Base-by-base conservation (phyloP, 2,329 filamentous ascomycete species). In the Fusarium citri region DNA sequence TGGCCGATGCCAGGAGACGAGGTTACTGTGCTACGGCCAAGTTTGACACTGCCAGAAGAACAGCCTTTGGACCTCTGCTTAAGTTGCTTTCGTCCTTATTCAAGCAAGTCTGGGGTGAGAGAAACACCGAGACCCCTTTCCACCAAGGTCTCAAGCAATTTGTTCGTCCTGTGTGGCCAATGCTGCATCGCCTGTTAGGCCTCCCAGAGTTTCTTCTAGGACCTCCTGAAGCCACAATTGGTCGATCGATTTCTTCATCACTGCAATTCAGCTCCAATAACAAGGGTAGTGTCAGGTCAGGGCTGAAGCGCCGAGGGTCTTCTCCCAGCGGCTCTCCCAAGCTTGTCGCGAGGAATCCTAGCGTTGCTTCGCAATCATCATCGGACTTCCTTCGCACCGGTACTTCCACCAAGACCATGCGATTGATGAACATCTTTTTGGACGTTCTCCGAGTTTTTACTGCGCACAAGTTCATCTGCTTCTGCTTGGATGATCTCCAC, bases 401-500 rank as follows among this genome's bases (percentile, higher is more conserved):
- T 31, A 80, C 84, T 2, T 85, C 88, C 8, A 89, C 86, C 14
- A 90, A 89, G 76, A 87, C 85, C 3, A 91, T 93, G 69, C 89
- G 93, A 15, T 86, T 97, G 59, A 92, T 95, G 85, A 95, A 94
- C 76, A 94, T 93, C 2, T 95, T 97, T 73, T 83, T 97, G 47
- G 94, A 98, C 72, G 91, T 97, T 12, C 80, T 98, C 53, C 88
- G 93, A 55, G 88, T 97, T 43, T 90, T 98, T 58, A 92, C 93
- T 0, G 86, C 90, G 22, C 90, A 94, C 77, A 96, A 94, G 74
- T 90, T 97, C 74, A 94, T 97, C 56, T 97, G 93, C 75, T 90
- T 97, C 72, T 94, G 91, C 73, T 81, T 98, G 28, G 95, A 98
- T 75, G 95, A 98, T 78, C 82, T 98, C 31, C 94, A 98, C 74